Evolutionary conservation across 805 yeast genomes (phyloP), one percentile per base, ranked within the genome.

Genomic region (Wickerhamomyces tratensis): DNA sequence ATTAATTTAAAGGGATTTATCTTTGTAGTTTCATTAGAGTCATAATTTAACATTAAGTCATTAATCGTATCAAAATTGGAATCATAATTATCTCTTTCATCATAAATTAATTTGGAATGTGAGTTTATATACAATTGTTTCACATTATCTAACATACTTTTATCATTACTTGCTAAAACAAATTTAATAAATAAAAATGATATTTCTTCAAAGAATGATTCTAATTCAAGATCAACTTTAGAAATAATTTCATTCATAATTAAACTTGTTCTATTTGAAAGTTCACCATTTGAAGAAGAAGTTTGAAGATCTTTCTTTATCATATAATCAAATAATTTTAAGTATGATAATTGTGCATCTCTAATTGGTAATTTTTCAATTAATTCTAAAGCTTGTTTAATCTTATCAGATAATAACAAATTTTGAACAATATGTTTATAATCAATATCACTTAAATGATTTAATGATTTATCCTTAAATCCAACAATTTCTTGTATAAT

Each of bases 341-440:
- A 7, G n/a, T 31, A 31, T 31, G 34, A 31, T 31, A 12, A 31
- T 7, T 12, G 10, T 31, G 34, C 34, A 5, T 7, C 6, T 12
- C 39, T 27, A 7, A 31, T 35, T 11, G 41, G 38, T 4, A 43
- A 14, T 7, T 31, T 36, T 35, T 42, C 49, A 12, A 45, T 30
- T 11, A 37, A 43, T 4, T 33, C 37, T 12, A 47, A 35, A 4
- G 46, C 45, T 13, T 43, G 35, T 15, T 43, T n/a, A 10, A 41
- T 12, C 15, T 44, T 37, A n/a, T 49, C 46, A 29, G 35, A 44
- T 15, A 44, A 38, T 30, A 52, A 15, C 7, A 54, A 35, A 6
- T 54, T 49, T 14, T 44, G 42, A 3, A 50, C 49, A 33, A 54
- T 44, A 7, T 50, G 46, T 12, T 48, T 40, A 35, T 54, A 49